Evolutionary conservation across 1,284 basidiomycete species (phyloP), one percentile per base, ranked within the genome.

Genomic region (Ustilago bromivora): DNA sequence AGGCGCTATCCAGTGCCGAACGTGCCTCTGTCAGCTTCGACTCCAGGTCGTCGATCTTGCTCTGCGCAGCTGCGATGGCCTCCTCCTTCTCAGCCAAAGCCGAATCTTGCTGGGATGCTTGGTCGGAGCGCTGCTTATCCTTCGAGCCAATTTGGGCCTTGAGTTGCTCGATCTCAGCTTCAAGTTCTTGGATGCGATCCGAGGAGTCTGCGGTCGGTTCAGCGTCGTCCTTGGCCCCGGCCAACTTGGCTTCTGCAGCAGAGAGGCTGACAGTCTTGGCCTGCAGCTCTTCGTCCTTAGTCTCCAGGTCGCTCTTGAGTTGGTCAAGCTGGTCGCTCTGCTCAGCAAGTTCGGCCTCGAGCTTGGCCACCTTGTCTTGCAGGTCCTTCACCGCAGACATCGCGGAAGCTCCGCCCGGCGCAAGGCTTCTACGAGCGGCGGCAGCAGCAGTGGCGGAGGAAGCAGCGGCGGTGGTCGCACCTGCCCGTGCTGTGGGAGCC

Each of bases 271-370:
- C 66, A 6, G 72, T 78, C 57, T 76, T 76, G 61, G 69, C 66
- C 56, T 78, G 76, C 23, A 80, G 73, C 61, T 77, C 75, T 35
- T 67, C 70, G 38, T 79, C 78, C 57, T 79, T 78, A 51, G 69
- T 56, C 56, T 79, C 78, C 43, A 79, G 76, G 10, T 80, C 80
- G 28, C 60, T 55, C 51, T 80, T 75, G 56, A 81, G 67, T 32
- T 59, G 58, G 38, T 73, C 57, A 38, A 81, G 35, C 60, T 80
- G 75, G 6, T 78, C 80, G 58, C 65, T 70, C 32, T 74, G 71
- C 41, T 79, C 71, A 4, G 79, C 63, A 12, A 81, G 68, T 53
- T 81, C 78, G n/a, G 70, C 60, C 53, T 79, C 77, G 4, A 76
- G 53, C 59, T 71, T 75, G 47, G 70, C 40, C 17, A 81, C 66